Evolutionary conservation across 495 filamentous ascomycete genomes (phyloP), one percentile per base, ranked within the genome.

Genomic region (Aspergillus ellipticus): DNA sequence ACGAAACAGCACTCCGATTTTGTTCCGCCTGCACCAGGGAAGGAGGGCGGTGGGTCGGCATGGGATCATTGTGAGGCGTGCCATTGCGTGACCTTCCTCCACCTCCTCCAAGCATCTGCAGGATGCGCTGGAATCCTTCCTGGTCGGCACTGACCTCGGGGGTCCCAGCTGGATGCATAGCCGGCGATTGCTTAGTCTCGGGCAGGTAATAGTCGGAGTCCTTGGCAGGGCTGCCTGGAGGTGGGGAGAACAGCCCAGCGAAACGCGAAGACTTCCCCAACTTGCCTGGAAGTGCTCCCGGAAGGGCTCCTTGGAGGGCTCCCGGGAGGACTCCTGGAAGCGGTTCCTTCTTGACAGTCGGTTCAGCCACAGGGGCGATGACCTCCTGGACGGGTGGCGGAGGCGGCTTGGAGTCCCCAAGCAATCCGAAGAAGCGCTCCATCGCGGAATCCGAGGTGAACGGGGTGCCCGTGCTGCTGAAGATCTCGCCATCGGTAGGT

Each of bases 121-220:
- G 73, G 39, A 98, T 87, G 43, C 86, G 83, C 56, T 93, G 87
- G 67, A 98, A 98, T 0, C 89, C 94, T 73, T 89, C 85, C 69
- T 90, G 92, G 57, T 98, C 93, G 20, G 88, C 86, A 54, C 79
- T 28, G 24, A 28, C 24, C 24, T 28, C 24, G 24, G 24, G 79
- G 31, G 79, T 79, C 9, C 76, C 72, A n/a, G 80, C 75, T 31
- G 75, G 57, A 7, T 74, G 59, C 15, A 58, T 57, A 21, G 64
- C 62, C 39, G 64, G 56, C 33, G 67, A 58, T 45, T 72, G 64
- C 43, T 61, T 65, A 21, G 62, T 33, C 39, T 57, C 59, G 24
- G 60, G 50, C 33, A 58, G 66, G n/a, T n/a, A n/a, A 33, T 64
- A 76, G 52, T 87, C 85, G 31, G 78, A 72, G 60, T 79, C 80